These are phyloP conservation scores for Penicillium sp. DNA, from an alignment of 2,329 filamentous ascomycete species.

Conservation along the genomic window DNA sequence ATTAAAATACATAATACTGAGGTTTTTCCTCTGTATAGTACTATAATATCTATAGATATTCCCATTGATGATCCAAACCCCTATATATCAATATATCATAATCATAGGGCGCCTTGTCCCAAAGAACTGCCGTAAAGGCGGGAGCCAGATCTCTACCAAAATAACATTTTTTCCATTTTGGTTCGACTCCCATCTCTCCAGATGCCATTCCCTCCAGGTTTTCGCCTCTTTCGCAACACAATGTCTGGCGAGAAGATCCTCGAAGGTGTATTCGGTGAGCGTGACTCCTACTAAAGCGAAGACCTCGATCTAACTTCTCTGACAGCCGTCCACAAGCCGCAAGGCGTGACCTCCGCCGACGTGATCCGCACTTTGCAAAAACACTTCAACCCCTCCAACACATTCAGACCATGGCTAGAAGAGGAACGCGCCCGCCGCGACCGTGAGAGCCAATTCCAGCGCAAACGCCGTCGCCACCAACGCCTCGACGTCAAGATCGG, in stretches of 20 bases:
- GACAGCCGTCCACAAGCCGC: conserved; percentile 87
- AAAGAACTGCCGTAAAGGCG: conserved; percentile 8
- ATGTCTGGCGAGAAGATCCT: conserved; percentile 52
- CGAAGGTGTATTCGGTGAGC: conserved; percentile 63
- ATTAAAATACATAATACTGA: neutral
- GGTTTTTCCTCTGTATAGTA: neutral
- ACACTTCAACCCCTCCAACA: conserved; percentile 74
- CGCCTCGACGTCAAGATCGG: conserved; percentile 82
- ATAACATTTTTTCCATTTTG: conserved; percentile 14
- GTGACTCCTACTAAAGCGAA: neutral
- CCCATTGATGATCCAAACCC: neutral
- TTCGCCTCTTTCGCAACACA: conserved; percentile 34
- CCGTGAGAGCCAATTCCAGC: conserved; percentile 59
- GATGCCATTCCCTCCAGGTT: conserved; percentile 34
- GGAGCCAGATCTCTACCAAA: conserved; percentile 6
- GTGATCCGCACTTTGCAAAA: conserved; percentile 84
- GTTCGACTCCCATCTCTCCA: conserved; percentile 9
- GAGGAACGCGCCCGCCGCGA: conserved; percentile 58
- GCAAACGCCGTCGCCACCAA: conserved; percentile 61
- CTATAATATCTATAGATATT: neutral
- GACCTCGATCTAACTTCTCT: conserved; percentile 12
- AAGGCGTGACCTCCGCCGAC: conserved; percentile 82
- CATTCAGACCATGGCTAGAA: conserved; percentile 77
- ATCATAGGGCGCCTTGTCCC: neutral
- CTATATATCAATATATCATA: neutral